Base-by-base conservation (phyloP, 1,284 basidiomycete genomes). In the Porogramme epimiltina region DNA sequence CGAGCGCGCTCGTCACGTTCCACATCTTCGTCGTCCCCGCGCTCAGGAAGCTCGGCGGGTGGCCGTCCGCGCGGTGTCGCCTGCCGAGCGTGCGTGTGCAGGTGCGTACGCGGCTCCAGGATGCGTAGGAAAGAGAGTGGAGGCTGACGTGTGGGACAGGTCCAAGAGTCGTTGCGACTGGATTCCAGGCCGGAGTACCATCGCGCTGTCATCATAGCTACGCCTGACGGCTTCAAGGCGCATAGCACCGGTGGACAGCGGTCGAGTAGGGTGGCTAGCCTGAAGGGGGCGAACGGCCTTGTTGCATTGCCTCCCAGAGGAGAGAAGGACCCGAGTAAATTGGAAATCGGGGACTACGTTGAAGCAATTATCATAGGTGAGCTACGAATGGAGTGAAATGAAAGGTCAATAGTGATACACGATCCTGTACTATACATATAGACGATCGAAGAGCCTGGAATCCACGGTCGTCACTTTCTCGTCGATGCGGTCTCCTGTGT, bases 1-100 rank as follows among this genome's bases (percentile, higher is more conserved):
- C 93, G 0, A 87, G 85, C 4, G 93, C 93, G 9, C 75, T 95
- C n/a, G 92, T 95, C 2, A 92, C 85, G 15, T 94, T 94, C 70
- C 81, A 92, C 64, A 66, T 95, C 5, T 94, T 95, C 64, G 92
- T 93, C 9, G 67, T 94, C 0, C 93, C 93, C 3, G 87, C 89
- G 4, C 70, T 95, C 47, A 74, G 93, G 53, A 80, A 74, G 57
- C 67, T 95, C 49, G 87, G 86, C 6, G 91, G 91, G 0, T 89
- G 82, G 78, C 75, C 77, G 0, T 65, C 71, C 18, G 71, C 71
- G 23, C 62, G 74, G 26, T 85, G 81, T 61, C 77, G 86, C 45
- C 70, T 92, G 42, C 86, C 90, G 2, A 76, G 80, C 2, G 75
- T 92, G 9, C 69, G 68, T 16, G 92, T 91, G 4, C 72, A 84